phyloP scores from a whole-genome alignment of 2,329 filamentous ascomycete genomes.

The Epichloe uncinata region DNA sequence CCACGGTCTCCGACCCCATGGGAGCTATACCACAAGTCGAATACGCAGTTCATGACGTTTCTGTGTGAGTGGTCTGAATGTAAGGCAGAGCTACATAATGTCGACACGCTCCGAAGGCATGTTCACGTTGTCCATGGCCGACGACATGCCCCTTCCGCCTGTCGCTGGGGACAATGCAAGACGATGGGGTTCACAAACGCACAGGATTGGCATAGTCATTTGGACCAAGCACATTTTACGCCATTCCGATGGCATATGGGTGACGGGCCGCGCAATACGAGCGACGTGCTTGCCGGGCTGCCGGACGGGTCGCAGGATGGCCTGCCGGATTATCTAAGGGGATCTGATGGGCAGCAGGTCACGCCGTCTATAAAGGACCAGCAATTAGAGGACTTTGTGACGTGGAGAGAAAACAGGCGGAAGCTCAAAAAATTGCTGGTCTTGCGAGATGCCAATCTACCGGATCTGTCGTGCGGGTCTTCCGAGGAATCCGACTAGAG shows the following conservation, averaged over 20 bases:
- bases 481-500: neutral
- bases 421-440: conserved; percentile 31
- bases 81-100: conserved; percentile 47
- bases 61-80: conserved; percentile 48
- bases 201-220: conserved; percentile 31
- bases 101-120: conserved; percentile 44
- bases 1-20: conserved; percentile 23
- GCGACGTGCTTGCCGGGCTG: conserved; percentile 8
- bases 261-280: conserved; percentile 39
- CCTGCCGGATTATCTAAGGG: conserved; percentile 37
- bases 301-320: conserved; percentile 14
- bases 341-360: conserved; percentile 38
- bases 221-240: conserved; percentile 40
- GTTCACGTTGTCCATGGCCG: conserved; percentile 34
- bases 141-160: conserved; percentile 6
- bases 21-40: conserved; percentile 27
- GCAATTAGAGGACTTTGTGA: conserved; percentile 32
- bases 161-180: conserved; percentile 21
- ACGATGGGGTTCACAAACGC: conserved; percentile 3
- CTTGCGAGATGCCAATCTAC: conserved; percentile 33
- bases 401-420: conserved; percentile 30
- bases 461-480: conserved; percentile 7
- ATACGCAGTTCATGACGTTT: conserved; percentile 36
- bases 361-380: conserved; percentile 44
- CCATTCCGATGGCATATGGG: conserved; percentile 45